Conservation (phyloP, 73 alveolate genomes). For the Blepharisma stoltei region DNA sequence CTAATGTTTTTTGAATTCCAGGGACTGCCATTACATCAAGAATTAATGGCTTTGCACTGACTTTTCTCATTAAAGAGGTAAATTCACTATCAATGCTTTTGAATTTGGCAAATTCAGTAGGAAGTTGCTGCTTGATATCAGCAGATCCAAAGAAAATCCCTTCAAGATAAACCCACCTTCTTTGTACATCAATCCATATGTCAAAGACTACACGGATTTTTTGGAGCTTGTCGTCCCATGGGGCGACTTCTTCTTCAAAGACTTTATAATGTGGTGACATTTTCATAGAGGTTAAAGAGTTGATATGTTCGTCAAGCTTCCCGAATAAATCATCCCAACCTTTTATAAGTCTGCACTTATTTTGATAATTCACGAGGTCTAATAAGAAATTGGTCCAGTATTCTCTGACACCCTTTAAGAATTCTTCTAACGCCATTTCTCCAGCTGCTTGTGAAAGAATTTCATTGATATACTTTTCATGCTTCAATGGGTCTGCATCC, state of each 20-base stretch:
- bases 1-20: conserved; percentile 92
- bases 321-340: conserved; percentile 99
- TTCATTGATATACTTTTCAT: conserved; percentile 84
- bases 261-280: conserved; percentile 97
- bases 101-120: conserved; percentile 96
- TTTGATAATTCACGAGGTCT: conserved; percentile 95
- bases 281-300: conserved; percentile 95
- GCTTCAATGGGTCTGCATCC: conserved; percentile 77
- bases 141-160: conserved; percentile 99
- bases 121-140: conserved; percentile 97
- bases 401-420: conserved; percentile 61
- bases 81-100: conserved; percentile 97
- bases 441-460: conserved; percentile 93
- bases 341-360: conserved; percentile 96
- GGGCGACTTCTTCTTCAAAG: conserved; percentile 94
- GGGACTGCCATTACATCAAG: conserved; percentile 91
- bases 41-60: conserved; percentile 89
- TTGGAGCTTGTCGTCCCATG: conserved; percentile 98
- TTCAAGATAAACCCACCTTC: conserved; percentile 99
- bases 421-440: conserved; percentile 91
- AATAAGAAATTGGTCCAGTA: conserved; percentile 67
- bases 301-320: conserved; percentile 97
- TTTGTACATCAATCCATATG: conserved; percentile 99
- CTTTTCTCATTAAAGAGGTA: conserved; percentile 98
- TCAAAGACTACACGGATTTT: conserved; percentile 94